These are phyloP conservation scores for Aphanomyces cochlioides DNA, from an alignment of 352 stramenopile species.

Conservation along the genomic window DNA sequence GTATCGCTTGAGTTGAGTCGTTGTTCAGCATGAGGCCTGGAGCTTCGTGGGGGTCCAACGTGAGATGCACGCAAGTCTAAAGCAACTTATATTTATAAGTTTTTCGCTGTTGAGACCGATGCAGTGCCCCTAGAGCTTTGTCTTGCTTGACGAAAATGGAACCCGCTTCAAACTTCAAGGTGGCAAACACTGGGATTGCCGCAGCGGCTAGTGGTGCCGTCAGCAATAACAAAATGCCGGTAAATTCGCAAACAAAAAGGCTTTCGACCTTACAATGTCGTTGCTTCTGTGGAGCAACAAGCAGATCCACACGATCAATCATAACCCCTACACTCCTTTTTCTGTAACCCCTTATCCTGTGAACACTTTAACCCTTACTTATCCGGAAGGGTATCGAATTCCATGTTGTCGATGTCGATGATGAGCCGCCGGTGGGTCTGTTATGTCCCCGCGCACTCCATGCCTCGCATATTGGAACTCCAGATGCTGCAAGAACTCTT, in stretches of 20 bases:
- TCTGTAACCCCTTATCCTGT: no score
- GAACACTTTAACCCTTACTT: no score
- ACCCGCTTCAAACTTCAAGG: slow-evolving; percentile 24
- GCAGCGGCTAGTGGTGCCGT: slow-evolving; percentile 17
- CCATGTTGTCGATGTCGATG: not conserved
- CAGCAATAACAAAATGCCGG: slow-evolving; percentile 23
- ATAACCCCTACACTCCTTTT: not conserved
- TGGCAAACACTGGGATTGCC: slow-evolving; percentile 27
- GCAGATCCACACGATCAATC: not conserved
- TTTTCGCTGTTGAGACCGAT: not conserved
- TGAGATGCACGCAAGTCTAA: no score
- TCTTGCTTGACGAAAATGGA: slow-evolving; percentile 28
- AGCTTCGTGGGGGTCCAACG: no score
- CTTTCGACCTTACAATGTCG: slow-evolving; percentile 30
- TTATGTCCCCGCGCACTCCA: slow-evolving; percentile 14
- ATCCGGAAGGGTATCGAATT: not conserved
- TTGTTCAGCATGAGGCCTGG: no score
- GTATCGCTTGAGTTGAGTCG: no score
- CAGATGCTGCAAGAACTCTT: slow-evolving; percentile 16
- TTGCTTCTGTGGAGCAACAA: slow-evolving; percentile 7
- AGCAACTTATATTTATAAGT: no score
- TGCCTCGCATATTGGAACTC: not conserved
- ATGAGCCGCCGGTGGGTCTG: not conserved
- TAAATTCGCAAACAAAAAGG: slow-evolving; percentile 17
- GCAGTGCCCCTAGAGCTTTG: slow-evolving; percentile 19